phyloP scores from a whole-genome alignment of 208 protist species.

The Balamuthia mandrillaris region DNA sequence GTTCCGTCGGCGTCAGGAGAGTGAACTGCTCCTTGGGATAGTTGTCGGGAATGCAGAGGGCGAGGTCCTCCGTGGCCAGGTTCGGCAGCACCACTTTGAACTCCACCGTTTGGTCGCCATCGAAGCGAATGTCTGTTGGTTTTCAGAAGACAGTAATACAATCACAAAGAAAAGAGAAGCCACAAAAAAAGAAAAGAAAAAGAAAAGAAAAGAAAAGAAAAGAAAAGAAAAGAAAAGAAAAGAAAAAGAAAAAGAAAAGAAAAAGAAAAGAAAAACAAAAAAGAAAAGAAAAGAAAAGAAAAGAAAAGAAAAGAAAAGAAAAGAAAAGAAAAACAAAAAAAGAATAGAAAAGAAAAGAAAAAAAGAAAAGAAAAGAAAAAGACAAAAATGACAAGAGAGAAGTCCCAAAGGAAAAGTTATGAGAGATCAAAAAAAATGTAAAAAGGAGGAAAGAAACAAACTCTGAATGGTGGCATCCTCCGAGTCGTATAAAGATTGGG shows the following conservation, averaged over 20 bases:
- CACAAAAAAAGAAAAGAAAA: neutral
- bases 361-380: neutral
- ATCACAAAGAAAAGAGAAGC: neutral
- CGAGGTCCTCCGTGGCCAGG: neutral
- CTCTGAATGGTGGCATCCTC: neutral
- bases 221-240: neutral
- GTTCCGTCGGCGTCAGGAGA: neutral
- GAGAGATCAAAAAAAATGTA: neutral
- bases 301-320: neutral
- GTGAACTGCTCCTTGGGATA: conserved; percentile 4
- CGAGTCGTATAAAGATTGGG: neutral
- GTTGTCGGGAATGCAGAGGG: neutral
- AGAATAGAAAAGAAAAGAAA: neutral
- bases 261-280: neutral
- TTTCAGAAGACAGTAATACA: neutral
- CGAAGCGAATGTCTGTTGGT: neutral
- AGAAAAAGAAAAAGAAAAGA: neutral
- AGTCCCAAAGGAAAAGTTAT: neutral
- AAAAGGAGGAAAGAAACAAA: neutral
- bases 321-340: neutral
- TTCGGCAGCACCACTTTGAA: neutral
- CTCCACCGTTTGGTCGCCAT: neutral
- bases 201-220: neutral
- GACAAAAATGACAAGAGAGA: neutral
- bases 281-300: neutral